Percentiles rank a stretch among this genome's conserved stretches.
Evolutionary conservation across 768 basidiomycete genomes (phyloP).

Genomic region (Mycena rosella): DNA sequence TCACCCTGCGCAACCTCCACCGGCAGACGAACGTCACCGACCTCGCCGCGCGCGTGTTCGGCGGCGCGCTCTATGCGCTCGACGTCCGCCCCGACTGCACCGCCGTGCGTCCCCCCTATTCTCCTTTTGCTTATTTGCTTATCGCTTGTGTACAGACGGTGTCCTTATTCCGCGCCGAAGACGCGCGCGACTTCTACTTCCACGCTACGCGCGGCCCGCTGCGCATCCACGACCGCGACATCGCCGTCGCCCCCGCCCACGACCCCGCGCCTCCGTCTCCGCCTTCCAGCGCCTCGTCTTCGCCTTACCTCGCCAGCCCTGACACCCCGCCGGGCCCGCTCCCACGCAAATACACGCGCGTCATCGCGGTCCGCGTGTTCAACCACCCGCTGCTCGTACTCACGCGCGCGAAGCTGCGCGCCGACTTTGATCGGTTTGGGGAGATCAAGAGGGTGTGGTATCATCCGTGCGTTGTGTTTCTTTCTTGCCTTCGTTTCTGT

Average conservation of each 20-base stretch:
- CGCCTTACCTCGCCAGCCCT: background rate
- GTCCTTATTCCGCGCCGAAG: conserved; percentile 8
- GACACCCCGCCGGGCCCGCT: background rate
- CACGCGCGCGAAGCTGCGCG: background rate
- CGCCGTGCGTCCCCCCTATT: background rate
- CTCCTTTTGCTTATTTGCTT: background rate
- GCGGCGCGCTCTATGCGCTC: background rate
- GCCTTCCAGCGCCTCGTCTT: too few species aligned
- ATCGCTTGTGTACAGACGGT: background rate
- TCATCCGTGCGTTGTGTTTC: background rate
- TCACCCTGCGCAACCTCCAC: background rate
- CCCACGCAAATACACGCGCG: conserved; percentile 1
- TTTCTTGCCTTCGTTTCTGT: too few species aligned
- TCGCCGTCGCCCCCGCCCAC: too few species aligned
- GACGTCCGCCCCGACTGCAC: background rate
- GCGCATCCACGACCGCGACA: background rate
- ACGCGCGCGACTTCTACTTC: conserved; percentile 21
- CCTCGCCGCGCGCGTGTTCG: conserved; percentile 5
- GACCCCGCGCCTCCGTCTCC: too few species aligned
- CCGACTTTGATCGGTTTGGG: conserved; percentile 14
- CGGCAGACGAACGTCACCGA: background rate
- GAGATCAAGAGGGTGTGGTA: background rate
- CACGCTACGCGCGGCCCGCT: background rate
- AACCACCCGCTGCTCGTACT: background rate
- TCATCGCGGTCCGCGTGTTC: background rate